Conservation (phyloP, 2,329 filamentous ascomycete genomes). For the Xylaria sp. region DNA sequence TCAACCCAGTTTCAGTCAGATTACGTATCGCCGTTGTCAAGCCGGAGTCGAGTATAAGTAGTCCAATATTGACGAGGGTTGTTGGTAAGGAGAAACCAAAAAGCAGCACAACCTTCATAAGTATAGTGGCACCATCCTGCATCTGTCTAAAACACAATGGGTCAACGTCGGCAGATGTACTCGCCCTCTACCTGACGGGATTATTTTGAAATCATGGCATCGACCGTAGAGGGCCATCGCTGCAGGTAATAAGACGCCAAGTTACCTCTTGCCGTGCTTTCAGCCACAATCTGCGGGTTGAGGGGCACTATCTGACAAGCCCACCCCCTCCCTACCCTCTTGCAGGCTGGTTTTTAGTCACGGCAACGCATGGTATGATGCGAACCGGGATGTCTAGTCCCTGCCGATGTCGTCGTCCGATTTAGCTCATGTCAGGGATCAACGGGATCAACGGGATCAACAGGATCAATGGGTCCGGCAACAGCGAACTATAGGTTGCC, state of each 20-base stretch:
- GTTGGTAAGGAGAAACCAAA: conserved; percentile 26
- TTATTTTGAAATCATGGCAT: conserved; percentile 30
- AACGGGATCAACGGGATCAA: conserved; percentile 31
- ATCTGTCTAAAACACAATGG: conserved; percentile 33
- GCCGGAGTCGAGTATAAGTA: conserved; percentile 35
- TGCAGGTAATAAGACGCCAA: conserved; percentile 35
- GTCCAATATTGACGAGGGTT: conserved; percentile 29
- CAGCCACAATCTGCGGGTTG: conserved; percentile 37
- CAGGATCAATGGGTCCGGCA: conserved; percentile 30
- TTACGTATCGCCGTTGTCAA: conserved; percentile 24
- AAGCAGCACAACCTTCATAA: conserved; percentile 32
- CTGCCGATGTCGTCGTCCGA: conserved; percentile 32
- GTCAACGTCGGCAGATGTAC: conserved; percentile 34
- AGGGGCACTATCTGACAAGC: conserved; percentile 27
- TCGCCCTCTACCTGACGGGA: conserved; percentile 19
- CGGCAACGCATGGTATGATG: conserved; percentile 30
- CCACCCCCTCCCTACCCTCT: conserved; percentile 13
- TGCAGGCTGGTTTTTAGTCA: conserved; percentile 11
- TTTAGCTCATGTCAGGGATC: conserved; percentile 33
- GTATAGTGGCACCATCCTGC: conserved; percentile 37
- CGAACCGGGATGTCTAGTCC: conserved; percentile 27
- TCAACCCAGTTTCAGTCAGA: conserved; percentile 6
- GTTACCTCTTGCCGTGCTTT: conserved; percentile 30
- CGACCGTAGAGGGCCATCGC: conserved; percentile 29
- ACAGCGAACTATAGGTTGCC: conserved; percentile 13